Base-by-base conservation (phyloP, 148 eudicot genomes). In the Nyssa sinensis region DNA sequence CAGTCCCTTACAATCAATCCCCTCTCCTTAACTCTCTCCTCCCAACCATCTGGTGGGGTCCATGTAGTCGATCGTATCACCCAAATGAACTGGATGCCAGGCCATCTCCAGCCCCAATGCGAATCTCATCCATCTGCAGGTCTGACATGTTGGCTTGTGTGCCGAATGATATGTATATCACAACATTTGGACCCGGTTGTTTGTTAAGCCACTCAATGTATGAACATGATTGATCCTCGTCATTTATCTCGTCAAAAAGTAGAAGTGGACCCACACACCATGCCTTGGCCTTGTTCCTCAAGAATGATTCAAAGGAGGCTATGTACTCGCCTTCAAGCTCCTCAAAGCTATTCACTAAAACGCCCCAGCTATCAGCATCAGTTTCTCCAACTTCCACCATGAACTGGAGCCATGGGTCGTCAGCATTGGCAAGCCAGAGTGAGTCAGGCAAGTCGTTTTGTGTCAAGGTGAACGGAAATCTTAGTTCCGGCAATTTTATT, bases 181-280 rank as follows among this genome's bases (percentile, higher is more conserved):
- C 79, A 21, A 60, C 58, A 14, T 57, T 67, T 17, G 47, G 62
- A 21, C n/a, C 3, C 0, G 14, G 21, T 12, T 51, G 67, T 63
- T 72, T 71, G 13, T 65, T 76, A 9, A 83, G 59, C 81, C 83
- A 83, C 24, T 44, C 58, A 59, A 71, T 51, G 59, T 55, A 21
- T 7, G 59, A 19, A 69, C 30, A 24, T 0, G 35, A 19, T 55
- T 28, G 58, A 24, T 19, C 47, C 30, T 7, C 72, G 33, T 7
- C 4, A 1, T 23, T 17, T 23, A 11, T 30, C 34, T 62, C 21
- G 13, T 62, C 65, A 30, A 67, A 61, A 21, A 83, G 64, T 3
- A 61, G 73, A 30, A 79, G 78, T 53, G 86, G 86, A 13, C 86
- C 86, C 0, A 83, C 24, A 66, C 78, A 76, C 86, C 86, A 83